Conservation (phyloP, 2,329 filamentous ascomycete genomes). For the Polytolypa hystricis region DNA sequence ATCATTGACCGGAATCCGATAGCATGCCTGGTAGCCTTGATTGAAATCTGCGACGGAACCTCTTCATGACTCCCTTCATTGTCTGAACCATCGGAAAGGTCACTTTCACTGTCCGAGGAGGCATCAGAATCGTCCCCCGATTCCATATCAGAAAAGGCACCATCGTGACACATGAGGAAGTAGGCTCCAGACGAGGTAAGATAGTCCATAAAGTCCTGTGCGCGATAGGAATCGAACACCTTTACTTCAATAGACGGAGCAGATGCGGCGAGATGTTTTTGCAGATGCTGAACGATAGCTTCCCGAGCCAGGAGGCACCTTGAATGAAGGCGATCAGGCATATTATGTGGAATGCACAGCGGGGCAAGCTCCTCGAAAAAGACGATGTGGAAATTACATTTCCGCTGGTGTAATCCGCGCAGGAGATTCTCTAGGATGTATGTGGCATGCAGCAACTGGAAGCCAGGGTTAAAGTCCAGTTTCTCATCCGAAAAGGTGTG, state of each 20-base stretch:
- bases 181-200: slow-evolving; percentile 45
- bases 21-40: slow-evolving; percentile 2
- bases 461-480: slow-evolving; percentile 53
- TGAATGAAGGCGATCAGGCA: slow-evolving; percentile 21
- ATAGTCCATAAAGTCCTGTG: slow-evolving; percentile 45
- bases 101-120: slow-evolving; percentile 10
- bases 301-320: slow-evolving; percentile 54
- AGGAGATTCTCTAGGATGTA: slow-evolving; percentile 60
- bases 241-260: slow-evolving; percentile 35
- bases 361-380: slow-evolving; percentile 61
- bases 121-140: slow-evolving; percentile 4
- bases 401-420: slow-evolving; percentile 46
- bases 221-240: slow-evolving; percentile 38
- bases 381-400: slow-evolving; percentile 59
- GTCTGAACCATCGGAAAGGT: slow-evolving; percentile 13
- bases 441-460: slow-evolving; percentile 60
- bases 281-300: slow-evolving; percentile 54
- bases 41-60: slow-evolving; percentile 2
- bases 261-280: slow-evolving; percentile 29
- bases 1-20: slow-evolving; percentile 38
- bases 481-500: slow-evolving; percentile 51
- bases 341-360: slow-evolving; percentile 45
- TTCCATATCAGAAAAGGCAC: slow-evolving; percentile 20
- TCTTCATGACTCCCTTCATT: slow-evolving; percentile 16
- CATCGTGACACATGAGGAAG: slow-evolving; percentile 61